Percentiles rank a stretch among this genome's conserved stretches.
These are phyloP conservation scores for Backusella psychrophila DNA, from an alignment of 192 early-diverging fungal species.

Conservation along the genomic window DNA sequence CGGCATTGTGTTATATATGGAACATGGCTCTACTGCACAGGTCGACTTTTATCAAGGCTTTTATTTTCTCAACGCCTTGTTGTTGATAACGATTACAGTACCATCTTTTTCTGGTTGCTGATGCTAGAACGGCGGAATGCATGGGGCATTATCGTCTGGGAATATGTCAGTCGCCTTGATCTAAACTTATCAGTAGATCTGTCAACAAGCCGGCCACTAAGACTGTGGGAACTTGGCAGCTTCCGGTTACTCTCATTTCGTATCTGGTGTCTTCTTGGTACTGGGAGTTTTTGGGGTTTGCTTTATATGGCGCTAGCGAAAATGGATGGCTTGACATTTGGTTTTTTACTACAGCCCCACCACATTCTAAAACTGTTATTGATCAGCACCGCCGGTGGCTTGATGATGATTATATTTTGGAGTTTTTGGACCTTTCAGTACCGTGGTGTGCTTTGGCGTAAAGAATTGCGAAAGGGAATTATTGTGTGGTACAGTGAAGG, in stretches of 20 bases:
- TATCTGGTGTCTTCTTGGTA: conserved; percentile 48
- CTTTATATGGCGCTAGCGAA: conserved; percentile 32
- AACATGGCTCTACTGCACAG: conserved; percentile 56
- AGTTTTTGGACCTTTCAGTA: conserved; percentile 61
- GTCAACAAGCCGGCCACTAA: background rate
- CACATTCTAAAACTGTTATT: conserved; percentile 37
- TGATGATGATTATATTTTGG: conserved; percentile 51
- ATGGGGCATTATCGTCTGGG: conserved; percentile 56
- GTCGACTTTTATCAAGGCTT: conserved; percentile 48
- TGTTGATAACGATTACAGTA: conserved; percentile 36
- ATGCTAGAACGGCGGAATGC: conserved; percentile 48
- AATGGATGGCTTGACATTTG: conserved; percentile 26
- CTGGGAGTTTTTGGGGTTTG: conserved; percentile 49
- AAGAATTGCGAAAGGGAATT: conserved; percentile 51
- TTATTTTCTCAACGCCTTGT: conserved; percentile 42
- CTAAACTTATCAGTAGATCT: conserved; percentile 6
- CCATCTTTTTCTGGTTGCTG: conserved; percentile 42
- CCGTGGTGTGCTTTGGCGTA: conserved; percentile 49
- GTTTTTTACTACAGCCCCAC: conserved; percentile 24
- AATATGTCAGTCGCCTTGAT: conserved; percentile 47
- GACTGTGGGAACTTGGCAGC: conserved; percentile 14
- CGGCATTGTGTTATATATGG: conserved; percentile 54
- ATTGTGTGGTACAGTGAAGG: conserved; percentile 47
- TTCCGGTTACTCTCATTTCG: conserved; percentile 34
- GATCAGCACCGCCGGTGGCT: conserved; percentile 39